Percentiles rank a stretch among this genome's conserved stretches.
Evolutionary conservation across 108 stramenopile species (phyloP).

Genomic region (Cyclotella baltica): DNA sequence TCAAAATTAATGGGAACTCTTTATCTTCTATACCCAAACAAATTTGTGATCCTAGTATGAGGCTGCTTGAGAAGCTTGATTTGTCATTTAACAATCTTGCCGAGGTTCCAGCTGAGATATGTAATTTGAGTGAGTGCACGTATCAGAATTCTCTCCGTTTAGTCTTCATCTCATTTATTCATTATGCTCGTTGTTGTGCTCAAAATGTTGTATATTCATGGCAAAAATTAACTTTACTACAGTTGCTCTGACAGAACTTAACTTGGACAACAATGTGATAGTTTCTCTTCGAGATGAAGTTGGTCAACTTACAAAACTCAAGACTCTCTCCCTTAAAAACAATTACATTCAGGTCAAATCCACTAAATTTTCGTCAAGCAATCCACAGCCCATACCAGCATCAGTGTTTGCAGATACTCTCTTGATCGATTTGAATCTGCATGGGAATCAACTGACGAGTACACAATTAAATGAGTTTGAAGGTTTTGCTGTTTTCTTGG

Average conservation of each 20-base stretch:
- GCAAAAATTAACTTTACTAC: constrained; percentile 11
- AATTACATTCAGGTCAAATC: constrained; percentile 65
- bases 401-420: constrained; percentile 71
- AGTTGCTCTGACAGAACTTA: constrained; percentile 68
- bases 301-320: constrained; percentile 71
- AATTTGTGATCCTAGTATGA: constrained; percentile 1
- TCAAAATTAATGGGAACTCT: constrained; percentile 65
- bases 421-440: constrained; percentile 85
- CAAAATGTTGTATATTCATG: background rate
- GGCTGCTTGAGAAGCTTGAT: constrained; percentile 72
- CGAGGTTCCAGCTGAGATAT: constrained; percentile 66
- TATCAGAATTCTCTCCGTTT: constrained; percentile 18
- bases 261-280: constrained; percentile 77
- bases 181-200: no score
- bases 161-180: no score
- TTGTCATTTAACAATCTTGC: constrained; percentile 74
- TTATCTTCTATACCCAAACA: constrained; percentile 62
- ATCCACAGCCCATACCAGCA: constrained; percentile 85
- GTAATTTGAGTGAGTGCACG: constrained; percentile 49
- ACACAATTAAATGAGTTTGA: constrained; percentile 83
- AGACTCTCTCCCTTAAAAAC: constrained; percentile 70
- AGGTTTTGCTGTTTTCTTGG: constrained; percentile 77
- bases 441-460: constrained; percentile 80
- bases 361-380: constrained; percentile 56
- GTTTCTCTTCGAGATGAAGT: constrained; percentile 67